Conservation (phyloP, 345 rosid species). For the Passiflora organensis region DNA sequence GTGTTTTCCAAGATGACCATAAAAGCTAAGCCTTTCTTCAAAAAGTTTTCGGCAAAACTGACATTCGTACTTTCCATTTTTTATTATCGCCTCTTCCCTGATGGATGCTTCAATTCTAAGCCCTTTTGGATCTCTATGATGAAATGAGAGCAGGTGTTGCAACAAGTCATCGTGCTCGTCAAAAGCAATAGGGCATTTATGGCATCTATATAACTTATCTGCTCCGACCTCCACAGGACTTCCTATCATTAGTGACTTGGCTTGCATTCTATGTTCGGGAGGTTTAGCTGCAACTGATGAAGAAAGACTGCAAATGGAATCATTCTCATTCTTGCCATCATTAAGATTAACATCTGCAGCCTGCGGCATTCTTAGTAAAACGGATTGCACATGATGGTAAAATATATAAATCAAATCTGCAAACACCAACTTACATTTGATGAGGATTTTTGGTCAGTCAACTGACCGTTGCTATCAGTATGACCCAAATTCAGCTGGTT, state of each 20-base stretch:
- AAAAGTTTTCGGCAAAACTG: slow-evolving; percentile 38
- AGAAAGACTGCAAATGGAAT: slow-evolving; percentile 14
- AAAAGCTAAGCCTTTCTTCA: slow-evolving; percentile 35
- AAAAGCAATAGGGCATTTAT: slow-evolving; percentile 39
- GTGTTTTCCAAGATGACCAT: slow-evolving; percentile 46
- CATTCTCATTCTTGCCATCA: slow-evolving; percentile 22
- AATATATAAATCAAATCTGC: slow-evolving; percentile 6
- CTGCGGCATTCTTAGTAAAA: slow-evolving; percentile 26
- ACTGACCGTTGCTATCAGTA: slow-evolving; percentile 16
- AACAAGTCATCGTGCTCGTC: slow-evolving; percentile 35
- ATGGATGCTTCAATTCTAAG: slow-evolving; percentile 15
- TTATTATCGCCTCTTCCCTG: slow-evolving; percentile 27
- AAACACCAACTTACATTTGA: slow-evolving; percentile 34
- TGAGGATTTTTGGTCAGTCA: slow-evolving; percentile 13
- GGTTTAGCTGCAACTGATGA: slow-evolving; percentile 23
- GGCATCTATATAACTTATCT: slow-evolving; percentile 33
- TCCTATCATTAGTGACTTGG: slow-evolving; percentile 12
- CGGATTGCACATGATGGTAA: slow-evolving; percentile 2
- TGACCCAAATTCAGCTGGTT: slow-evolving; percentile 20
- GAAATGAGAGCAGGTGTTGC: slow-evolving; percentile 38
- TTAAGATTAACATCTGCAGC: slow-evolving; percentile 17
- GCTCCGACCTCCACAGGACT: slow-evolving; percentile 14
- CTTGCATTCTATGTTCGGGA: slow-evolving; percentile 19
- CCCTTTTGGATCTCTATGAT: slow-evolving; percentile 27
- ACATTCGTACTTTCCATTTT: slow-evolving; percentile 46